Percentiles rank a stretch among this genome's conserved stretches.
phyloP scores from a whole-genome alignment of 2,329 filamentous ascomycete genomes.

The Pseudocercospora musae region DNA sequence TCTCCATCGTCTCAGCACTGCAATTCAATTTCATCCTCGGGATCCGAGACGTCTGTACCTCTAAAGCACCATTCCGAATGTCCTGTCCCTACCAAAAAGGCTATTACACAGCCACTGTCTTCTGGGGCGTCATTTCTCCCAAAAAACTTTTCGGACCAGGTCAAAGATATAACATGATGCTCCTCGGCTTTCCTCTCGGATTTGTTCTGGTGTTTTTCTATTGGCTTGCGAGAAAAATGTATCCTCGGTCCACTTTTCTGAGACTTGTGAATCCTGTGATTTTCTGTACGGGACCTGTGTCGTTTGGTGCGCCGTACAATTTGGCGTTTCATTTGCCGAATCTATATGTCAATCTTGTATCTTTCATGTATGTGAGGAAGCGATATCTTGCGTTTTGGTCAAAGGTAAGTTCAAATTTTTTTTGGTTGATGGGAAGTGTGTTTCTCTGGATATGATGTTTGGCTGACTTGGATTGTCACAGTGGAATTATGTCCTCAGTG shows the following conservation, averaged over 20 bases:
- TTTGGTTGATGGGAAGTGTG: not conserved
- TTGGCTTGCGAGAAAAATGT: constrained; percentile 3
- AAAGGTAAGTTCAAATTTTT: not conserved
- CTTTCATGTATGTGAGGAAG: constrained; percentile 8
- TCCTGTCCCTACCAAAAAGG: constrained; percentile 5
- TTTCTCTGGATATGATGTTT: no score
- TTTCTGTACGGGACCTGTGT: constrained; percentile 9
- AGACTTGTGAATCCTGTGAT: constrained; percentile 6
- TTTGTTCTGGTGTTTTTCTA: constrained; percentile 6
- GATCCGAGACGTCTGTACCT: constrained; percentile 4
- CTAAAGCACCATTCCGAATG: constrained; percentile 4
- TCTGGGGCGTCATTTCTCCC: constrained; percentile 5
- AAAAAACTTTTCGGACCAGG: constrained; percentile 8
- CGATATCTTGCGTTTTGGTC: constrained; percentile 12
- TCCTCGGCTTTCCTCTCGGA: constrained; percentile 6
- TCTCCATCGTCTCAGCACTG: constrained; percentile 52
- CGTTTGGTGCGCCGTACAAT: constrained; percentile 7
- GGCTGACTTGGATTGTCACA: not conserved
- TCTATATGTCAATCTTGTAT: constrained; percentile 8
- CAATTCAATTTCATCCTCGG: constrained; percentile 44
- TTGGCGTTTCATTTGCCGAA: constrained; percentile 6
- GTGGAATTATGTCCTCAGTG: constrained; percentile 14
- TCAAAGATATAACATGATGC: constrained; percentile 10
- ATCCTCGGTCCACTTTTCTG: constrained; percentile 2
- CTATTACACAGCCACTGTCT: constrained; percentile 7